Conservation (phyloP, 2,329 filamentous ascomycete genomes). For the Talaromyces marneffei region DNA sequence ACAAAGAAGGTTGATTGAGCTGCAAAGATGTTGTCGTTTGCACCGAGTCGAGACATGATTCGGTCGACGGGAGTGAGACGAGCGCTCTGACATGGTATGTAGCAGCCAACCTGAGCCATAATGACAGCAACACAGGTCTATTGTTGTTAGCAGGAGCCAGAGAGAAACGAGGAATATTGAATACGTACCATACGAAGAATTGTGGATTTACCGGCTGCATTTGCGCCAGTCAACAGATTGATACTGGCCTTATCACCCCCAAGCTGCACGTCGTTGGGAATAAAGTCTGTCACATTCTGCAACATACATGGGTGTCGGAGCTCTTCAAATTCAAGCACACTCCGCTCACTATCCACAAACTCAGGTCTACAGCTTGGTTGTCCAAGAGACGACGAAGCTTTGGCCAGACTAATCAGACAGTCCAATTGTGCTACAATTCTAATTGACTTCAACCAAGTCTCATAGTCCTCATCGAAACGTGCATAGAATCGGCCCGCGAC, state of each 20-base stretch:
- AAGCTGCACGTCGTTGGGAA: slow-evolving; percentile 86
- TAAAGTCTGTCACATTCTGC: slow-evolving; percentile 84
- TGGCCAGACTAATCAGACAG: slow-evolving; percentile 88
- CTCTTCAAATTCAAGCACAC: slow-evolving; percentile 84
- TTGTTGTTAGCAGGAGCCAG: slow-evolving; percentile 11
- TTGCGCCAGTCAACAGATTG: slow-evolving; percentile 87
- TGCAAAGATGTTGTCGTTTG: slow-evolving; percentile 98
- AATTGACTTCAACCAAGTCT: slow-evolving; percentile 80
- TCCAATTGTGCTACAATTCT: slow-evolving; percentile 88
- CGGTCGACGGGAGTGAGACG: slow-evolving; percentile 85
- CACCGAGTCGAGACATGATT: slow-evolving; percentile 96
- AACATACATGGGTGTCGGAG: slow-evolving; percentile 93
- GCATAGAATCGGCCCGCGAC: slow-evolving; percentile 76
- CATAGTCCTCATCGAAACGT: slow-evolving; percentile 82
- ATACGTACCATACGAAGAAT: slow-evolving; percentile 78
- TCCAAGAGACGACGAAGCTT: slow-evolving; percentile 76
- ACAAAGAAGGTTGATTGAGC: slow-evolving; percentile 98
- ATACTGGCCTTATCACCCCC: slow-evolving; percentile 79
- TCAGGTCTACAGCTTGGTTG: slow-evolving; percentile 79
- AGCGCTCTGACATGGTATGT: slow-evolving; percentile 77
- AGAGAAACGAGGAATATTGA: not conserved
- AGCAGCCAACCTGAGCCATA: slow-evolving; percentile 93
- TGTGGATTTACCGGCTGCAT: slow-evolving; percentile 95
- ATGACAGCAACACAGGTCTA: slow-evolving; percentile 93
- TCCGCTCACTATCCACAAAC: slow-evolving; percentile 82